Percentiles rank a stretch among this genome's conserved stretches.
phyloP scores from a whole-genome alignment of 2,329 filamentous ascomycete genomes.

The Corinectria fuckeliana region DNA sequence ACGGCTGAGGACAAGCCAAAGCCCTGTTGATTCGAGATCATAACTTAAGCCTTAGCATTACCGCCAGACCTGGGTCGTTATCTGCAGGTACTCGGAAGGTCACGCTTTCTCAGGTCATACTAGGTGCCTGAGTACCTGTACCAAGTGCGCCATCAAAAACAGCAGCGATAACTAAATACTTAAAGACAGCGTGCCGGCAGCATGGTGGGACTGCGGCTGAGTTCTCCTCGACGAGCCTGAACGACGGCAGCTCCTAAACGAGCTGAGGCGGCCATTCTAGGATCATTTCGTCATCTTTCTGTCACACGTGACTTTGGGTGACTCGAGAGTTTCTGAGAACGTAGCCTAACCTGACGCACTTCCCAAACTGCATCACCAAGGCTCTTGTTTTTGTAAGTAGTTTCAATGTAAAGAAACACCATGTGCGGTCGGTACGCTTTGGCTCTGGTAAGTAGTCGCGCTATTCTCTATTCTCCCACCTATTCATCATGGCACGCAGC shows the following conservation, averaged over 20 bases:
- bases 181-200: slow-evolving; percentile 22
- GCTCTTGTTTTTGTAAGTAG: not conserved
- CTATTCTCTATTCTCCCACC: not conserved
- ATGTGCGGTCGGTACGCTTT: slow-evolving; percentile 50
- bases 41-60: too few species aligned
- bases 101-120: too few species aligned
- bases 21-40: too few species aligned
- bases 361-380: not conserved
- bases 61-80: too few species aligned
- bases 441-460: slow-evolving; percentile 39
- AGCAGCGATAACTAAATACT: too few species aligned
- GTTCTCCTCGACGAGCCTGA: slow-evolving; percentile 84
- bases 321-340: too few species aligned
- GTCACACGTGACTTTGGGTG: too few species aligned
- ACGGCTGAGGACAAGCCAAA: too few species aligned
- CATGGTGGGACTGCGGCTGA: slow-evolving; percentile 69
- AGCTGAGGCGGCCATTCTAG: slow-evolving; percentile 79
- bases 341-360: not conserved
- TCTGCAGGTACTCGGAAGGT: too few species aligned
- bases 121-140: too few species aligned
- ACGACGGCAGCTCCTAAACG: slow-evolving; percentile 77
- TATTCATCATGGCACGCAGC: slow-evolving; percentile 53
- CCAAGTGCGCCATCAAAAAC: too few species aligned
- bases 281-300: slow-evolving; percentile 72
- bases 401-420: not conserved